These are phyloP conservation scores for Cytospora chrysosperma DNA, from an alignment of 2,329 filamentous ascomycete genomes.

Conservation along the genomic window DNA sequence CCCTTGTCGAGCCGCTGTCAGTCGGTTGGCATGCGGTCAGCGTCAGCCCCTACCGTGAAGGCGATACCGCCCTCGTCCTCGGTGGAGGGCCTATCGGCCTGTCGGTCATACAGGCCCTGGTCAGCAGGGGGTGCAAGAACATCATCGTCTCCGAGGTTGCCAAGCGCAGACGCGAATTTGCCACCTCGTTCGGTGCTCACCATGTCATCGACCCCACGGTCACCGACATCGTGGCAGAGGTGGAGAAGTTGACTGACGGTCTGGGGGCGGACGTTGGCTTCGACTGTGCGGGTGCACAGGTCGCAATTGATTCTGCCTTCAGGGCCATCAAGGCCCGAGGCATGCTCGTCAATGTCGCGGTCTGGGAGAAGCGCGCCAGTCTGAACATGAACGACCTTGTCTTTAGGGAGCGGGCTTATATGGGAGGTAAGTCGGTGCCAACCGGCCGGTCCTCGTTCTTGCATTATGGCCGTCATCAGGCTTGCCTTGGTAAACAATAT, in stretches of 20 bases:
- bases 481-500: background rate
- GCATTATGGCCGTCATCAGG: too few species aligned
- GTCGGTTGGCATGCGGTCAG: conserved; percentile 62
- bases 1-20: conserved; percentile 61
- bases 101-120: conserved; percentile 57
- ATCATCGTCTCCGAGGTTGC: conserved; percentile 60
- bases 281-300: conserved; percentile 30
- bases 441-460: background rate
- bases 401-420: conserved; percentile 20
- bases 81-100: conserved; percentile 65
- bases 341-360: conserved; percentile 30
- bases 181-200: conserved; percentile 51
- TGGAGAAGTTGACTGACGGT: conserved; percentile 24
- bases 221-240: conserved; percentile 25
- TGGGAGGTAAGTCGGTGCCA: conserved; percentile 26
- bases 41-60: conserved; percentile 30
- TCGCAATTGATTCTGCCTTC: conserved; percentile 26
- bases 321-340: conserved; percentile 28
- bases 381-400: conserved; percentile 24
- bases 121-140: conserved; percentile 49
- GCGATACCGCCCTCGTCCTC: conserved; percentile 52
- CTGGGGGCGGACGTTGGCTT: conserved; percentile 27
- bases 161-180: conserved; percentile 48
- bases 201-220: conserved; percentile 22
- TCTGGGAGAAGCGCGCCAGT: conserved; percentile 28